Evolutionary conservation across 805 yeast species (phyloP), one percentile per base, ranked within the genome.

Genomic region (Blastobotrys robertii): DNA sequence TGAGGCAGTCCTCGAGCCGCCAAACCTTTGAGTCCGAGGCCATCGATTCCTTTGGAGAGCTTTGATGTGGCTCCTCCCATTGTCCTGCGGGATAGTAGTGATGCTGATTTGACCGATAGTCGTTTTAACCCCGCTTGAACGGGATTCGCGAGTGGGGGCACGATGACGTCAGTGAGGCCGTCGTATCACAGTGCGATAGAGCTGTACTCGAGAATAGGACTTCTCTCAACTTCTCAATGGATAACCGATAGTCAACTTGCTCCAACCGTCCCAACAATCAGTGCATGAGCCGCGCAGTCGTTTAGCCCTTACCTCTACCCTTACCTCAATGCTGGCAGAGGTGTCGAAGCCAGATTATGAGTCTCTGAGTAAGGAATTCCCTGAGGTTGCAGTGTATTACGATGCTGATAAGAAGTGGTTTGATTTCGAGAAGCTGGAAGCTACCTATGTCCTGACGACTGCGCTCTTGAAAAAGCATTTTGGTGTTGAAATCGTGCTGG

Each of bases 21-120:
- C 3, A 45, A 50, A 8, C 43, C 37, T 9, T 31, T 29, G 16
- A 43, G 28, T 16, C 53, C 52, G 4, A 51, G 50, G 6, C 54
- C 54, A 36, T 53, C 55, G 30, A 51, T 43, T 8, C 34, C 42
- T 9, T 8, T 22, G 5, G 41, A 32, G 14, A 34, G 12, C 4
- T 6, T 22, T 3, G 43, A 40, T 5, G 25, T 8, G 4, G 11
- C 9, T 30, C 25, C 25, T 9, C 43, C 43, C 43, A 40, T 40
- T 12, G 35, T 31, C n/a, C 13, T 3, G 8, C 8, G 33, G 8
- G 8, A 8, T 30, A 30, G 13, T 8, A 30, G 8, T 4, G 33
- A 4, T 4, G n/a, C 3, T 12, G 33, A 8, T n/a, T 29, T 8
- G 15, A 35, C 10, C 38, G n/a, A 35, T 19, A 8, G 8, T 10